Conservation (phyloP, 768 basidiomycete species). For the Boletus vermiculosoides region DNA sequence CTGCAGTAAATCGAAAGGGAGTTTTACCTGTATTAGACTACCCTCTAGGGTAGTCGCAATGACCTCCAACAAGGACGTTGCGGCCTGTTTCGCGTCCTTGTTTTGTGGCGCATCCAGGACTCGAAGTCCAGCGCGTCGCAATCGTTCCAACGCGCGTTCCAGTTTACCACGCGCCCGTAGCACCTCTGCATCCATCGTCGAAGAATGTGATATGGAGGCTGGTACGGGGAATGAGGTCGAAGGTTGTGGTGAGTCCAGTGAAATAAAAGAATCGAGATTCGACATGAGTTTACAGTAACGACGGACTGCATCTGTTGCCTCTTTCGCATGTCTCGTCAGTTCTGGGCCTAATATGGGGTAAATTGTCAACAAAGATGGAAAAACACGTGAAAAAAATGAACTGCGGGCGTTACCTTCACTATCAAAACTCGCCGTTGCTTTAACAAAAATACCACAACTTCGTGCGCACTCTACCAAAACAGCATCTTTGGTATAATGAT, state of each 20-base stretch:
- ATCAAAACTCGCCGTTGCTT: slow-evolving; percentile 39
- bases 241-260: background rate
- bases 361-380: background rate
- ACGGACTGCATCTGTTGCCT: slow-evolving; percentile 17
- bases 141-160: slow-evolving; percentile 57
- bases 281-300: slow-evolving; percentile 19
- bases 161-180: slow-evolving; percentile 49
- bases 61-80: slow-evolving; percentile 36
- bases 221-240: background rate
- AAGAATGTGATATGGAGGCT: background rate
- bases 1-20: background rate
- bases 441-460: slow-evolving; percentile 44
- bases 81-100: slow-evolving; percentile 4
- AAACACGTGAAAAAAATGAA: background rate
- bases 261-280: slow-evolving; percentile 9
- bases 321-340: slow-evolving; percentile 19
- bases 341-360: slow-evolving; percentile 11
- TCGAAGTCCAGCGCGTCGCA: slow-evolving; percentile 51
- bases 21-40: slow-evolving; percentile 31
- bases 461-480: slow-evolving; percentile 39
- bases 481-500: slow-evolving; percentile 4
- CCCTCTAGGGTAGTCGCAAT: slow-evolving; percentile 35
- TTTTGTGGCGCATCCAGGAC: slow-evolving; percentile 39
- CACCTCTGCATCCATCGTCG: slow-evolving; percentile 12
- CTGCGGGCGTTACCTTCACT: slow-evolving; percentile 9